Conservation (phyloP, 1,139 yeast genomes). For the Blastobotrys illinoisensis region DNA sequence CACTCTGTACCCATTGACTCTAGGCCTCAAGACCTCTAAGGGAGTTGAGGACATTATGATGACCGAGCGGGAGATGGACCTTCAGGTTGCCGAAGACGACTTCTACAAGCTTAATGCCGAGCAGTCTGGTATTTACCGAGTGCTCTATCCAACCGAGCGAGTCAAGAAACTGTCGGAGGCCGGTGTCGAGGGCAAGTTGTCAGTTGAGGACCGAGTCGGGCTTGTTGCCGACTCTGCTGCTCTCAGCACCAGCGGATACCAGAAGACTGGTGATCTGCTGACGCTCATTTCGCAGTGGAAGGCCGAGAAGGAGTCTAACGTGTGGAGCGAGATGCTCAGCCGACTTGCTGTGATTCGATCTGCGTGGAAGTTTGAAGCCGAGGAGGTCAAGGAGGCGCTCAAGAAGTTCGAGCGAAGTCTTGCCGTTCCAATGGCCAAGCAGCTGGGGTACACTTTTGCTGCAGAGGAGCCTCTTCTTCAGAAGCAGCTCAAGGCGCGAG, state of each 20-base stretch:
- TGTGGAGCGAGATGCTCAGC: conserved; percentile 66
- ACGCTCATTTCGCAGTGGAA: conserved; percentile 64
- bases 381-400: conserved; percentile 50
- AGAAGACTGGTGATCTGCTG: conserved; percentile 60
- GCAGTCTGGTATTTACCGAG: conserved; percentile 78
- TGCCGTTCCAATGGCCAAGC: conserved; percentile 51
- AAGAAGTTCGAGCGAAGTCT: conserved; percentile 55
- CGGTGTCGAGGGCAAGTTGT: conserved; percentile 57
- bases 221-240: conserved; percentile 78
- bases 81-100: conserved; percentile 41
- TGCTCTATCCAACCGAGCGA: conserved; percentile 69
- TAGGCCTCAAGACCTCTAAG: conserved; percentile 62
- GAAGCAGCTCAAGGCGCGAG: conserved; percentile 67
- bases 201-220: conserved; percentile 82
- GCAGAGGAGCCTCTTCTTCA: conserved; percentile 60
- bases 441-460: conserved; percentile 65
- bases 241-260: conserved; percentile 66
- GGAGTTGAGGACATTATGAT: conserved; percentile 63
- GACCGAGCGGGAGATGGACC: conserved; percentile 47
- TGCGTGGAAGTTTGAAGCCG: conserved; percentile 69
- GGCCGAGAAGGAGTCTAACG: conserved; percentile 42
- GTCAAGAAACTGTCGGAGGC: conserved; percentile 70
- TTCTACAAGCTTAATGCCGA: conserved; percentile 78
- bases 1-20: conserved; percentile 72
- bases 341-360: conserved; percentile 51